Evolutionary conservation across 2,329 filamentous ascomycete genomes (phyloP).

Genomic region (Calycina herbarum): DNA sequence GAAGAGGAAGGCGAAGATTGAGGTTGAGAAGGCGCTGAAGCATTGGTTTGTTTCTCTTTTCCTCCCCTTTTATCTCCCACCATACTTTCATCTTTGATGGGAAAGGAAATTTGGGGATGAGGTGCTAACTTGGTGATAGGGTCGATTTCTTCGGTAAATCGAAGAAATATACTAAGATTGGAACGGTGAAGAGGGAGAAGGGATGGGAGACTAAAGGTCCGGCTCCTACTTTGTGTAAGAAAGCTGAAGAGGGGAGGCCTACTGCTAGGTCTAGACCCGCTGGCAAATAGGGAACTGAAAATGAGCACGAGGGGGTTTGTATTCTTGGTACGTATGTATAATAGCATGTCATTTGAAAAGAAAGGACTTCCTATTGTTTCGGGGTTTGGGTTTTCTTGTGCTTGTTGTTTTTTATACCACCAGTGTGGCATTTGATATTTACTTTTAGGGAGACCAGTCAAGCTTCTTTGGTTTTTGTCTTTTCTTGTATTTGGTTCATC

Average conservation of each 20-base stretch:
- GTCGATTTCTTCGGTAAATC: slow-evolving; percentile 77
- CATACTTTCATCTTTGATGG: not conserved
- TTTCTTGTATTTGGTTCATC: not conserved
- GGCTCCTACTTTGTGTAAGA: slow-evolving; percentile 59
- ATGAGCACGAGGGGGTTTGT: slow-evolving; percentile 21
- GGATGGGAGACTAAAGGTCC: slow-evolving; percentile 61
- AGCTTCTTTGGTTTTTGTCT: not conserved
- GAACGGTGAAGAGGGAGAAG: slow-evolving; percentile 64
- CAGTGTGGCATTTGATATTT: too few relatives aligned
- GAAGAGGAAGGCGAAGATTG: slow-evolving; percentile 59
- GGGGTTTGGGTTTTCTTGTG: not conserved
- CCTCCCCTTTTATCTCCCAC: too few relatives aligned
- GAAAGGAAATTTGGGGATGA: not conserved
- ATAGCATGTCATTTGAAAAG: not conserved
- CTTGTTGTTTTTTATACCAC: not conserved
- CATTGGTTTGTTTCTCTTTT: slow-evolving; percentile 50
- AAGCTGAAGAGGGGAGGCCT: slow-evolving; percentile 60
- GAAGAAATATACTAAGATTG: slow-evolving; percentile 79
- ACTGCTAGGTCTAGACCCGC: slow-evolving; percentile 50
- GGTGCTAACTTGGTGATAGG: slow-evolving; percentile 38
- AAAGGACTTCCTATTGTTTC: not conserved
- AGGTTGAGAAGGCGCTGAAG: slow-evolving; percentile 66
- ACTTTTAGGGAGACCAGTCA: not conserved
- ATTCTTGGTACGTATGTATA: not conserved
- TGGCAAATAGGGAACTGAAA: slow-evolving; percentile 14